Conservation (phyloP, 2,329 filamentous ascomycete species). For the Monosporascus sp. region DNA sequence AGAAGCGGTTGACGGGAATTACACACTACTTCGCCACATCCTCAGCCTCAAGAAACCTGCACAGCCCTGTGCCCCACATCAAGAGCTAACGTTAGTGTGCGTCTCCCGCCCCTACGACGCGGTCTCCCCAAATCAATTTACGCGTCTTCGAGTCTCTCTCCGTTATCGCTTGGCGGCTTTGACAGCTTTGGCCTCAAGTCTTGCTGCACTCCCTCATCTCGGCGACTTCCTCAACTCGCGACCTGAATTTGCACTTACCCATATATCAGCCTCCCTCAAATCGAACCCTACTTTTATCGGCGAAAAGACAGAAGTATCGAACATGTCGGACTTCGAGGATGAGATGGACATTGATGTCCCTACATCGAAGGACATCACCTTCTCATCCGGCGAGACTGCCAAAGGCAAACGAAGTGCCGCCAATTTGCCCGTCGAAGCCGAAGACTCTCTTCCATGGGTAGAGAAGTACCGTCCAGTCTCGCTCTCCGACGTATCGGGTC, state of each 20-base stretch:
- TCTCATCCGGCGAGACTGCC: slow-evolving; percentile 66
- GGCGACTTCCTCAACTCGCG: too few relatives aligned
- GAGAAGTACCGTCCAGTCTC: slow-evolving; percentile 93
- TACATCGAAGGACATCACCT: slow-evolving; percentile 48
- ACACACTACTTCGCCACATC: too few relatives aligned
- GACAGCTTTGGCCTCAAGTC: too few relatives aligned
- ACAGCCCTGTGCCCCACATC: too few relatives aligned
- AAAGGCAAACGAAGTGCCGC: slow-evolving; percentile 92
- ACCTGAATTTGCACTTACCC: too few relatives aligned
- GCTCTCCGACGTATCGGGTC: slow-evolving; percentile 87
- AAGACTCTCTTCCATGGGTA: slow-evolving; percentile 94
- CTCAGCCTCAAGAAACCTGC: too few relatives aligned
- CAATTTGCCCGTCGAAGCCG: slow-evolving; percentile 87
- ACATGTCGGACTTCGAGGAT: slow-evolving; percentile 56
- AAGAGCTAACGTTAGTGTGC: too few relatives aligned
- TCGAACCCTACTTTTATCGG: too few relatives aligned
- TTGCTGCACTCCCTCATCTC: too few relatives aligned
- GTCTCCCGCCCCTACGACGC: not conserved
- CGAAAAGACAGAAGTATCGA: slow-evolving; percentile 6
- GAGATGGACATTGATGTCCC: slow-evolving; percentile 57
- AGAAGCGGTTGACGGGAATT: too few relatives aligned
- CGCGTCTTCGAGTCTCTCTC: not conserved
- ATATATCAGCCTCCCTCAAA: too few relatives aligned
- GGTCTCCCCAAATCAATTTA: not conserved
- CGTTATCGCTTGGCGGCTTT: too few relatives aligned